These are phyloP conservation scores for Solanum rostratum DNA, from an alignment of 257 asterid genomes.

Conservation along the genomic window DNA sequence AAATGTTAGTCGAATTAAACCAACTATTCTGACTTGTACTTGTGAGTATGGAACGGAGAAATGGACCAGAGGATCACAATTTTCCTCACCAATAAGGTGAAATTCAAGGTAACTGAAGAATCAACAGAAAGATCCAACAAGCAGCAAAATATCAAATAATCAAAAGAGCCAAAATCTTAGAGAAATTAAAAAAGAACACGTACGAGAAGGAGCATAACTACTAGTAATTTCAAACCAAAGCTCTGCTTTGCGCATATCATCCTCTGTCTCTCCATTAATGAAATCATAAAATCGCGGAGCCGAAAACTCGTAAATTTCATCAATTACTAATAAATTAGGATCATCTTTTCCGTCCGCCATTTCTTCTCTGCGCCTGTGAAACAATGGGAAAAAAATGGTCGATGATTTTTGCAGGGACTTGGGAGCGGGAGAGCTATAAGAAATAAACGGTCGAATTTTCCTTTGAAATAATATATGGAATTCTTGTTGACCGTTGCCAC, in stretches of 20 bases:
- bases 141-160: neutral
- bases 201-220: constrained; percentile 89
- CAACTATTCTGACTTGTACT: neutral
- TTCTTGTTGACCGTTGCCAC: neutral
- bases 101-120: too few species aligned
- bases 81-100: too few species aligned
- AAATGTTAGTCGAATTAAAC: neutral
- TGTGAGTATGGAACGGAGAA: neutral
- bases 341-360: constrained; percentile 47
- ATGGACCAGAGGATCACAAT: neutral
- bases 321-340: constrained; percentile 27
- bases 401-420: neutral
- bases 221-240: constrained; percentile 62
- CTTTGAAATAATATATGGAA: neutral
- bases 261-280: constrained; percentile 47
- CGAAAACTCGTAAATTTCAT: constrained; percentile 61
- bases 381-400: neutral
- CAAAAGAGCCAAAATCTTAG: neutral
- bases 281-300: constrained; percentile 79
- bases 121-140: neutral
- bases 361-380: neutral
- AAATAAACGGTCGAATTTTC: neutral
- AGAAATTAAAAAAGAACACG: constrained; percentile 4
- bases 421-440: neutral
- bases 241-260: constrained; percentile 57